Base-by-base conservation (phyloP, 2,329 filamentous ascomycete genomes). In the Incumbomyces delicatus region DNA sequence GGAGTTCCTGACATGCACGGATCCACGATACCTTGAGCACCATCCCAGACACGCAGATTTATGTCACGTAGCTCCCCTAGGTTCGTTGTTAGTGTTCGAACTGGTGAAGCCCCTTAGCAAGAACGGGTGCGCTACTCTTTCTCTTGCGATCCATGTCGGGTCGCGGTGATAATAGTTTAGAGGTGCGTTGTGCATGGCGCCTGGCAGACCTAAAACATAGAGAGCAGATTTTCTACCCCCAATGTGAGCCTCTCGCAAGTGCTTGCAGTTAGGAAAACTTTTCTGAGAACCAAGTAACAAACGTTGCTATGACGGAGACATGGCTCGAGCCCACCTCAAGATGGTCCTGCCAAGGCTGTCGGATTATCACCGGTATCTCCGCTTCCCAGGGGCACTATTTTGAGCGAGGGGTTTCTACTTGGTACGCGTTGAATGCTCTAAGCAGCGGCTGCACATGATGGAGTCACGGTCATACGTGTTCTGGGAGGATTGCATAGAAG, bases 61-160 rank as follows among this genome's bases (percentile, higher is more conserved):
- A 94, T 74, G 70, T 84, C 78, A 73, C 88, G 86, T 69, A 96
- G 76, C 73, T 95, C 86, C 72, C 87, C 88, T 95, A 63, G 36
- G 55, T 45, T 33, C 50, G 33, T n/a, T 41, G 22, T 50, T 52
- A 27, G 22, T 27, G 22, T 27, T 27, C 22, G 22, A 27, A 27
- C 22, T 27, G 5, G 22, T 27, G 22, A 27, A 27, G 22, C 5
- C 22, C 4, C 22, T 27, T 27, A 5, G 22, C 22, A 27, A 27
- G 36, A 34, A 18, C 42, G 39, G 50, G 30, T 27, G 32, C 45
- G 63, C 53, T 67, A 73, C 70, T 67, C 65, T 73, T 73, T 58
- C 67, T 65, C 60, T 63, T 66, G 57, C 67, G 69, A 58, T 73
- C 70, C 70, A 73, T 73, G 54, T 46, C 45, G 52, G 54, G 43